These are phyloP conservation scores for Beauveria pseudobassiana DNA, from an alignment of 2,329 filamentous ascomycete species.

Conservation along the genomic window DNA sequence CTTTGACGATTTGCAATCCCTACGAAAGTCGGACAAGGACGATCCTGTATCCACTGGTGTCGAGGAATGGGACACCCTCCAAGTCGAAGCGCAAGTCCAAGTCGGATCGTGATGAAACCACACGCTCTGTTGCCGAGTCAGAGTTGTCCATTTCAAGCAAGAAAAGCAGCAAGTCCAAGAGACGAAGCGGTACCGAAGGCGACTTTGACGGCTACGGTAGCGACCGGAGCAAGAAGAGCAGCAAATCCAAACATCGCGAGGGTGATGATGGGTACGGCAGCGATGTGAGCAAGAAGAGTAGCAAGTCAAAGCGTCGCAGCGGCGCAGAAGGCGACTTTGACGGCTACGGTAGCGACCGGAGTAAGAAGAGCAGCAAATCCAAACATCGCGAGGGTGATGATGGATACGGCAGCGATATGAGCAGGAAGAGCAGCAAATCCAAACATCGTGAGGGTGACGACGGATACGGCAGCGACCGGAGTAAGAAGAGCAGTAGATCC, in stretches of 20 bases:
- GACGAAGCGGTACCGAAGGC: conserved; percentile 28
- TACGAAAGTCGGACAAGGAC: conserved; percentile 22
- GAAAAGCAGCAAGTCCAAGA: conserved; percentile 33
- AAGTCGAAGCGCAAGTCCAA: conserved; percentile 25
- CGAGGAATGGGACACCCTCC: conserved; percentile 29
- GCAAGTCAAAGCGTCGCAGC: conserved; percentile 31
- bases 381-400: conserved; percentile 31
- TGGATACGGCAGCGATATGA: conserved; percentile 28
- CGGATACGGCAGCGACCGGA: conserved; percentile 28
- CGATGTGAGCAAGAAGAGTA: conserved; percentile 33
- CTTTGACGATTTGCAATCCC: conserved; percentile 20
- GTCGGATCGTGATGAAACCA: conserved; percentile 23
- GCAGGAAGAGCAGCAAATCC: conserved; percentile 33
- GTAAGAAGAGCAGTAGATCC: conserved; percentile 33
- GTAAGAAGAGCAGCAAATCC: conserved; percentile 29
- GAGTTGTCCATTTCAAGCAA: conserved; percentile 24
- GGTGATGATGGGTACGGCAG: conserved; percentile 28
- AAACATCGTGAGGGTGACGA: conserved; percentile 30
- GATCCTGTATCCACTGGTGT: conserved; percentile 12
- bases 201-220: conserved; percentile 26
- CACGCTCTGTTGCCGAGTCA: conserved; percentile 26
- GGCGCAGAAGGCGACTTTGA: conserved; percentile 28
- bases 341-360: conserved; percentile 23
- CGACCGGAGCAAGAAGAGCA: conserved; percentile 33
- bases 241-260: conserved; percentile 31